A percentile compares a stretch with the other conserved stretches of the same genome.
Conservation (phyloP, 1,139 yeast species). For the Candida glucosophila region DNA sequence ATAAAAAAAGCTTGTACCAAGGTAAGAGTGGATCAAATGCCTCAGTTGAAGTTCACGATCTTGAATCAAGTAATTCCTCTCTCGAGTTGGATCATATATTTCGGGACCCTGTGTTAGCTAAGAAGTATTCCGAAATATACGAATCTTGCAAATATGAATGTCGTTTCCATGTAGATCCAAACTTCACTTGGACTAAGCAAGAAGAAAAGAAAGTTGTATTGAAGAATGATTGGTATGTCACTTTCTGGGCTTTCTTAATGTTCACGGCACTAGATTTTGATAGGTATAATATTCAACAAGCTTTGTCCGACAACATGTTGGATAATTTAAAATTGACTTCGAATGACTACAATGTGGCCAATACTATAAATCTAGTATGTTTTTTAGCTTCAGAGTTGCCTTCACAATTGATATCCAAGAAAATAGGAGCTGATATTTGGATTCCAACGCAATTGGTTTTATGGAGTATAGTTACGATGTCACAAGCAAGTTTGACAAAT, state of each 20-base stretch:
- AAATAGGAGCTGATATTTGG: conserved; percentile 1
- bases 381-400: conserved; percentile 11
- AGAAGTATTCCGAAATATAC: conserved; percentile 21
- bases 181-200: conserved; percentile 16
- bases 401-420: background rate
- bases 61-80: too few species aligned
- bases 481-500: background rate
- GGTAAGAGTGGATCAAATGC: too few species aligned
- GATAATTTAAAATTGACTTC: conserved; percentile 19
- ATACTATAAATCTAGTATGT: conserved; percentile 23
- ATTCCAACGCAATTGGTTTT: background rate
- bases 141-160: conserved; percentile 24
- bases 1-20: too few species aligned
- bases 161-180: conserved; percentile 24
- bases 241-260: conserved; percentile 21
- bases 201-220: conserved; percentile 14
- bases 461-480: conserved; percentile 2
- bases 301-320: conserved; percentile 23
- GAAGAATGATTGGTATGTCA: conserved; percentile 19
- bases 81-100: conserved; percentile 13
- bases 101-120: conserved; percentile 21
- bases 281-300: conserved; percentile 23
- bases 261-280: conserved; percentile 26
- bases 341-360: conserved; percentile 23
- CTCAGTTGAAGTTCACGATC: too few species aligned